phyloP scores from a whole-genome alignment of 1,139 yeast genomes.

The Suhomyces ambrosiae region DNA sequence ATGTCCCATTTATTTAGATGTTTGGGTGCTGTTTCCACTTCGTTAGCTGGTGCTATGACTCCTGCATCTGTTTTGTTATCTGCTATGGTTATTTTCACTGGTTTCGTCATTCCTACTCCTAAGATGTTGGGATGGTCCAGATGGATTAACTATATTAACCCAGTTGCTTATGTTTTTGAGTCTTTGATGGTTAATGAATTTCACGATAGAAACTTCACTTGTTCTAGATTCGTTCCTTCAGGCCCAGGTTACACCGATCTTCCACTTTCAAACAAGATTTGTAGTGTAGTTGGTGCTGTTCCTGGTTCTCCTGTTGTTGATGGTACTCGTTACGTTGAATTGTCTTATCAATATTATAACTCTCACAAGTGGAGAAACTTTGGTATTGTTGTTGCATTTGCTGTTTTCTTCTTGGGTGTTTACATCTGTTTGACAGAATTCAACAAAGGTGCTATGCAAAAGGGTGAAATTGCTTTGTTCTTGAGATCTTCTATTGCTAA shows the following conservation, averaged over 20 bases:
- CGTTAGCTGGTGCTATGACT: slow-evolving; percentile 69
- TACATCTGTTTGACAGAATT: slow-evolving; percentile 63
- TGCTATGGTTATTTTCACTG: slow-evolving; percentile 70
- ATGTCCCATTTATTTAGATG: slow-evolving; percentile 77
- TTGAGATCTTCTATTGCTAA: slow-evolving; percentile 38
- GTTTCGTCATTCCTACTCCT: slow-evolving; percentile 69
- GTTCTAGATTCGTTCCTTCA: slow-evolving; percentile 54
- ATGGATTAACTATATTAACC: slow-evolving; percentile 77
- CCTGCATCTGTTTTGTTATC: slow-evolving; percentile 67
- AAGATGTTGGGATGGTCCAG: slow-evolving; percentile 76
- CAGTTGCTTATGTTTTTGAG: slow-evolving; percentile 70
- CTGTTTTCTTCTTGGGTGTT: slow-evolving; percentile 53
- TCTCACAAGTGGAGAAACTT: slow-evolving; percentile 81
- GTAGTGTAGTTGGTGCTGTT: slow-evolving; percentile 63
- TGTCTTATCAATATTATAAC: slow-evolving; percentile 51
- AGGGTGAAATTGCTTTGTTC: slow-evolving; percentile 79
- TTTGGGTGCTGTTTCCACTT: slow-evolving; percentile 63
- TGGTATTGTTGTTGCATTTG: slow-evolving; percentile 66
- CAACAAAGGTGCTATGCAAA: slow-evolving; percentile 75
- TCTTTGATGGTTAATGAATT: slow-evolving; percentile 67
- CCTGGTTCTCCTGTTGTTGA: slow-evolving; percentile 56
- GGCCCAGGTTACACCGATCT: slow-evolving; percentile 48
- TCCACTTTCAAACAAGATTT: slow-evolving; percentile 47
- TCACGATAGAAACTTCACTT: slow-evolving; percentile 39
- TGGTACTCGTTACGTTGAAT: slow-evolving; percentile 59